These are phyloP conservation scores for Lyophyllum decastes DNA, from an alignment of 768 basidiomycete genomes.

Conservation along the genomic window DNA sequence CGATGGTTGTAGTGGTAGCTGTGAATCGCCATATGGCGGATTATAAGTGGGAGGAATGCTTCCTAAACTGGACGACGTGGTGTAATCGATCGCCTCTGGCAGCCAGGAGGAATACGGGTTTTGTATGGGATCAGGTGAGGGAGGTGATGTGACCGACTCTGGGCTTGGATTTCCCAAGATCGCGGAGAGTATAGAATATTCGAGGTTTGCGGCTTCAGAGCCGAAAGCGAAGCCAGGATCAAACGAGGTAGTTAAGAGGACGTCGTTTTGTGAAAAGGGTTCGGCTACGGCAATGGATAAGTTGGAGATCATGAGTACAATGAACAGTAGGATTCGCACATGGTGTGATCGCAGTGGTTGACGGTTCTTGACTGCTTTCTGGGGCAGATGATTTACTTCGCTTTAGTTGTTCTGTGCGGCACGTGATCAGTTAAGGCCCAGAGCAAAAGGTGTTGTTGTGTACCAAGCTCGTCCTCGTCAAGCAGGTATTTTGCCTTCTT, in stretches of 20 bases:
- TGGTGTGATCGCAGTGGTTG: conserved; percentile 28
- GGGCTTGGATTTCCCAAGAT: conserved; percentile 83
- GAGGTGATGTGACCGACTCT: conserved; percentile 43
- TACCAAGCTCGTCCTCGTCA: conserved; percentile 91
- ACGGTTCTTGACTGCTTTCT: conserved; percentile 40
- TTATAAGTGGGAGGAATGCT: conserved; percentile 25
- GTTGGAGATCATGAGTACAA: conserved; percentile 8
- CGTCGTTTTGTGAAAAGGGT: conserved; percentile 54
- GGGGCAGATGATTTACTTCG: conserved; percentile 42
- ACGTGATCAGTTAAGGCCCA: conserved; percentile 35
- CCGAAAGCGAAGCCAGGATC: conserved; percentile 71
- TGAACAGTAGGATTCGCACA: conserved; percentile 26
- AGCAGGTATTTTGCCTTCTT: conserved; percentile 98
- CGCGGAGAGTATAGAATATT: conserved; percentile 92
- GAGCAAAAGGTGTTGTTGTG: conserved; percentile 24
- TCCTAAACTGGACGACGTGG: conserved; percentile 34
- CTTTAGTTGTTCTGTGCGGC: conserved; percentile 48
- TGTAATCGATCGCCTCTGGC: conserved; percentile 40
- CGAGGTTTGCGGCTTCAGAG: conserved; percentile 89
- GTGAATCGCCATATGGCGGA: conserved; percentile 37
- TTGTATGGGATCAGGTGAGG: conserved; percentile 35
- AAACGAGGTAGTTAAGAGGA: conserved; percentile 62
- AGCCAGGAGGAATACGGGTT: conserved; percentile 44
- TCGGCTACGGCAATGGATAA: conserved; percentile 37
- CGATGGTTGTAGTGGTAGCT: conserved; percentile 36